These are phyloP conservation scores for Danielozyma ontarioensis DNA, from an alignment of 805 yeast genomes.

Conservation along the genomic window DNA sequence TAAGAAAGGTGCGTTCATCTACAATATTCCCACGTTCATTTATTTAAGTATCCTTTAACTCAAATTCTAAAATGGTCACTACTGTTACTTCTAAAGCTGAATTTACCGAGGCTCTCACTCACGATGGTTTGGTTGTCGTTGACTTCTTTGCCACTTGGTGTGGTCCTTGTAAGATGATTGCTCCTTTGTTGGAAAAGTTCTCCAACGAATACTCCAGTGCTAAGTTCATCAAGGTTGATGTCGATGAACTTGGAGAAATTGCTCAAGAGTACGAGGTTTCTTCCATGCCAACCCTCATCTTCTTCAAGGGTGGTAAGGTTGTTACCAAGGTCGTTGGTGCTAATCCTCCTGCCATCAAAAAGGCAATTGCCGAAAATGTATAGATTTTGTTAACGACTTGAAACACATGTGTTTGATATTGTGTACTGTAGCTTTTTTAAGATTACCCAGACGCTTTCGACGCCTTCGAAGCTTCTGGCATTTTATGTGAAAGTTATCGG, in stretches of 20 bases:
- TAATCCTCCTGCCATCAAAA: conserved; percentile 78
- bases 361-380: conserved; percentile 49
- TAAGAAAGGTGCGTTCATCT: too few species aligned
- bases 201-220: conserved; percentile 60
- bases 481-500: too few species aligned
- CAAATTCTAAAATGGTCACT: conserved; percentile 29
- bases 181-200: conserved; percentile 87
- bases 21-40: too few species aligned
- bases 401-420: too few species aligned
- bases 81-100: conserved; percentile 37
- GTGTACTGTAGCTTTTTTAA: too few species aligned
- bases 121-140: conserved; percentile 76
- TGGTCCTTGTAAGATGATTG: conserved; percentile 97
- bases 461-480: too few species aligned
- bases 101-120: conserved; percentile 59
- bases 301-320: conserved; percentile 79
- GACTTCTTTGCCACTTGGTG: conserved; percentile 99
- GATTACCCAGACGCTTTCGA: too few species aligned
- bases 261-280: conserved; percentile 60
- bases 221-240: conserved; percentile 85
- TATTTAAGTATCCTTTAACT: too few species aligned
- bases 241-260: conserved; percentile 74
- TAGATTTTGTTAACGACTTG: conserved; percentile 1
- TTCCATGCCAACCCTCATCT: conserved; percentile 59
- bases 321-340: conserved; percentile 85